Evolutionary conservation across 768 basidiomycete species (phyloP).

Genomic region (Daedalea quercina): DNA sequence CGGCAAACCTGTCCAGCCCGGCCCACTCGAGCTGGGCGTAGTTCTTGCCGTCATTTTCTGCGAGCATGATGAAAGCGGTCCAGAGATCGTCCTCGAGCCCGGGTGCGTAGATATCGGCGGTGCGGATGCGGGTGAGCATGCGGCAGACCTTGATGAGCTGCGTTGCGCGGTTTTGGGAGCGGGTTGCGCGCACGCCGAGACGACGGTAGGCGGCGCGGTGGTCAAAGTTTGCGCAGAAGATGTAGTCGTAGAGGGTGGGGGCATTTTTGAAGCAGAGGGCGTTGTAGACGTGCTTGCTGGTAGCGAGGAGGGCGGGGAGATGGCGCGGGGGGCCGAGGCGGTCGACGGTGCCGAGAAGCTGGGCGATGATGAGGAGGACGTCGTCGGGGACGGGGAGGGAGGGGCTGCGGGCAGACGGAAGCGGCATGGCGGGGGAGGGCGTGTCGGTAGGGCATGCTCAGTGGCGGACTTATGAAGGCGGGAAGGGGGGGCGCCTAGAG

Average conservation of each 20-base stretch:
- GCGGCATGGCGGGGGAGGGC: slow-evolving; percentile 9
- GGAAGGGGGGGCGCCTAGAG: not conserved
- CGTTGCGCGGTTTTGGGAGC: slow-evolving; percentile 27
- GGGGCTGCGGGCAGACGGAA: slow-evolving; percentile 12
- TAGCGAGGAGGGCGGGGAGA: slow-evolving; percentile 42
- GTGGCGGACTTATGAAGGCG: not conserved
- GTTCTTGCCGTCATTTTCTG: slow-evolving; percentile 67
- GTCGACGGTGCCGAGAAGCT: slow-evolving; percentile 35
- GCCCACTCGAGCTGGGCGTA: slow-evolving; percentile 41
- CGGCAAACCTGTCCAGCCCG: slow-evolving; percentile 39
- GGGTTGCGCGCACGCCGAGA: slow-evolving; percentile 33
- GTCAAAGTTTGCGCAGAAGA: slow-evolving; percentile 58
- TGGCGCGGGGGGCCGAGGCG: slow-evolving; percentile 40
- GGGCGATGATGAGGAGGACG: slow-evolving; percentile 44
- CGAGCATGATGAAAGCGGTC: slow-evolving; percentile 46
- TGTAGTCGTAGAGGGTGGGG: slow-evolving; percentile 40
- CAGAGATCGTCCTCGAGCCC: slow-evolving; percentile 35
- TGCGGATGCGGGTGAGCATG: slow-evolving; percentile 25
- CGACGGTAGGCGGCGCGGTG: slow-evolving; percentile 42
- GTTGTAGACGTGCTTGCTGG: slow-evolving; percentile 33
- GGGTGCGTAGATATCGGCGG: slow-evolving; percentile 22
- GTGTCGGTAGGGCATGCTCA: not conserved
- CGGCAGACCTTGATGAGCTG: slow-evolving; percentile 35
- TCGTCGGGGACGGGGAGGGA: slow-evolving; percentile 32
- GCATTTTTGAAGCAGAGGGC: slow-evolving; percentile 26